Conservation (phyloP, 2,329 filamentous ascomycete species). For the Calonectria multiphialidica region DNA sequence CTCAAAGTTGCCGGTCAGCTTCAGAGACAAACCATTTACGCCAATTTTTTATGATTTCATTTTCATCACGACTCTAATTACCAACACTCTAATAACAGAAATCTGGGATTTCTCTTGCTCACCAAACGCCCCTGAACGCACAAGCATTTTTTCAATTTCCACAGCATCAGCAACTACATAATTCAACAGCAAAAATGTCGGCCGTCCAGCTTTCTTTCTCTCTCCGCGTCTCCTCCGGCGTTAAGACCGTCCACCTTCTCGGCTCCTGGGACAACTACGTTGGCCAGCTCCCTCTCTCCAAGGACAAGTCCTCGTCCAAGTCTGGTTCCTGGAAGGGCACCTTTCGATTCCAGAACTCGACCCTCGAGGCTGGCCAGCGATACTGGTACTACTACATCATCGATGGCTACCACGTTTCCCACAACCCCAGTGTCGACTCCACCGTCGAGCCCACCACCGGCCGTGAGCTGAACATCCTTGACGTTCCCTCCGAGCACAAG, state of each 20-base stretch:
- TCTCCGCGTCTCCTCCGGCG: slow-evolving; percentile 94
- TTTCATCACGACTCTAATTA: slow-evolving; percentile 44
- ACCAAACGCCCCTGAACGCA: slow-evolving; percentile 40
- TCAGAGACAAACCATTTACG: slow-evolving; percentile 45
- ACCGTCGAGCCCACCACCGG: slow-evolving; percentile 96
- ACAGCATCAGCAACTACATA: slow-evolving; percentile 50
- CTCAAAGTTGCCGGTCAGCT: slow-evolving; percentile 57
- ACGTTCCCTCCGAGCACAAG: slow-evolving; percentile 73
- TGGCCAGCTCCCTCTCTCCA: slow-evolving; percentile 93
- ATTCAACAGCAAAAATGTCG: slow-evolving; percentile 71
- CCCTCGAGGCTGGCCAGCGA: slow-evolving; percentile 87
- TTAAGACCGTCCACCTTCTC: slow-evolving; percentile 97
- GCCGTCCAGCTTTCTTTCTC: slow-evolving; percentile 94
- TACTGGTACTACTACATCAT: slow-evolving; percentile 99
- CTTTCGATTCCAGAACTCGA: slow-evolving; percentile 92
- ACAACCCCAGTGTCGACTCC: slow-evolving; percentile 91
- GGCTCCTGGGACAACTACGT: slow-evolving; percentile 99
- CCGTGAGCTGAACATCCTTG: slow-evolving; percentile 97
- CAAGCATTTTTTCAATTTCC: slow-evolving; percentile 46
- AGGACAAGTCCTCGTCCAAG: slow-evolving; percentile 86
- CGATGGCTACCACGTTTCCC: slow-evolving; percentile 97
- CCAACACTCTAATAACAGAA: slow-evolving; percentile 57
- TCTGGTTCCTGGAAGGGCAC: slow-evolving; percentile 94
- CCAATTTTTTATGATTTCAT: slow-evolving; percentile 31
- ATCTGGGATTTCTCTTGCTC: slow-evolving; percentile 69